Evolutionary conservation across 306 rosid species (phyloP).

Genomic region (cucumber (Cucumis sativus)): DNA sequence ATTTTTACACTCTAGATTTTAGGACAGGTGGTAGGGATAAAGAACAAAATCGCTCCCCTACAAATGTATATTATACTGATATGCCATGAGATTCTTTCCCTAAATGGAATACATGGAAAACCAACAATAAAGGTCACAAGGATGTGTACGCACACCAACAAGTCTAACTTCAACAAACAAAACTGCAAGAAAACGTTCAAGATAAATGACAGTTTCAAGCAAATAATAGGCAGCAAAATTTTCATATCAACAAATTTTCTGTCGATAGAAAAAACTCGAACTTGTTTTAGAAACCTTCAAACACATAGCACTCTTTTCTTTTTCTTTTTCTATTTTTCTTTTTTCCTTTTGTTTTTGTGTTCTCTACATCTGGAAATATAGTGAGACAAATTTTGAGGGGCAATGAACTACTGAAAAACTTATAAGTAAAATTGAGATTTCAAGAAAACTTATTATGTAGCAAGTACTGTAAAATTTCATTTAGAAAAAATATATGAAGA

Average conservation of each 20-base stretch:
- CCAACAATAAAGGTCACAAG: background rate
- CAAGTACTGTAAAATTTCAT: conserved; percentile 46
- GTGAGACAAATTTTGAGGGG: conserved; percentile 31
- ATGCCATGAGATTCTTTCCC: too few species aligned
- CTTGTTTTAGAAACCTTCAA: conserved; percentile 22
- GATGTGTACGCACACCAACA: background rate
- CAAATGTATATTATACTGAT: too few species aligned
- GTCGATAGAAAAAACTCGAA: background rate
- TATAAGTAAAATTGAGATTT: conserved; percentile 30
- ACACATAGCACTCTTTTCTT: conserved; percentile 47
- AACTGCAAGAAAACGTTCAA: background rate
- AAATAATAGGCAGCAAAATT: background rate
- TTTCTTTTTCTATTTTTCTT: background rate
- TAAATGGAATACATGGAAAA: too few species aligned
- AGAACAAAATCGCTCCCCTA: too few species aligned
- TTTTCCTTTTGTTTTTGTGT: background rate
- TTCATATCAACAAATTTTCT: background rate
- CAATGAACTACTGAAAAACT: conserved; percentile 37
- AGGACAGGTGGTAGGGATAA: too few species aligned
- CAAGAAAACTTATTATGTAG: conserved; percentile 56
- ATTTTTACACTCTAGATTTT: too few species aligned
- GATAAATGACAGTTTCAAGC: background rate
- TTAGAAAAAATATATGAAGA: conserved; percentile 33
- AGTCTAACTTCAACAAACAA: background rate
- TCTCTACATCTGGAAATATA: conserved; percentile 35